Base-by-base conservation (phyloP, 108 stramenopile genomes). In the Skeletonema marinoi region DNA sequence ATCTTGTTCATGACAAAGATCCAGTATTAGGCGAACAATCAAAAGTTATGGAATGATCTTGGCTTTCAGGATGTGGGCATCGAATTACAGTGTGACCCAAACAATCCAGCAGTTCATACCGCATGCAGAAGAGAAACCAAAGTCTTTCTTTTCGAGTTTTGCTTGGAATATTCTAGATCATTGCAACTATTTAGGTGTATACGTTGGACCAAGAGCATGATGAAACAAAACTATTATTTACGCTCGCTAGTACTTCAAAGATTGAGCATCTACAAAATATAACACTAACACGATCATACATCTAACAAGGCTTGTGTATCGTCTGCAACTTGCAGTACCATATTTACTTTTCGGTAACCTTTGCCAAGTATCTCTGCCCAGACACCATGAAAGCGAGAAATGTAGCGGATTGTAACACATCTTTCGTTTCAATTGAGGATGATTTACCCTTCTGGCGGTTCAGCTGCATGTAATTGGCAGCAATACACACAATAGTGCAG, bases 1-100 rank as follows among this genome's bases (percentile, higher is more conserved):
- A 90, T 66, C 63, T 88, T 17, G 81, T 90, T 17, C 89, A 90
- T 66, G 44, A 65, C 9, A 78, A 77, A 79, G 89, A 90, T 74
- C 87, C 89, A 4, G 71, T 90, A 3, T 61, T 90, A n/a, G 50
- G 74, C 76, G 12, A 87, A 90, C 41, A 90, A 90, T 70, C 58
- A 86, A 77, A 66, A 59, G 35, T 66, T 90, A 38, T 90, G 89
- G 89, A 80, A 88, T 56, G 61, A 42, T n/a, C 42, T 90, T 32
- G 89, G 89, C 3, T 90, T 82, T 79, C 78, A 78, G 36, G 75
- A 68, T 67, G 83, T 84, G 2, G 89, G 89, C 0, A 61, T 74
- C 6, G 87, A 88, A 56, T 46, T 90, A 38, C 60, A 84, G 51
- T 90, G 89, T 51, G 89, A 88, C 60, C 84, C 85, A 16, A 59